Base-by-base conservation (phyloP, 805 yeast genomes). In the Pichia nakasei region DNA sequence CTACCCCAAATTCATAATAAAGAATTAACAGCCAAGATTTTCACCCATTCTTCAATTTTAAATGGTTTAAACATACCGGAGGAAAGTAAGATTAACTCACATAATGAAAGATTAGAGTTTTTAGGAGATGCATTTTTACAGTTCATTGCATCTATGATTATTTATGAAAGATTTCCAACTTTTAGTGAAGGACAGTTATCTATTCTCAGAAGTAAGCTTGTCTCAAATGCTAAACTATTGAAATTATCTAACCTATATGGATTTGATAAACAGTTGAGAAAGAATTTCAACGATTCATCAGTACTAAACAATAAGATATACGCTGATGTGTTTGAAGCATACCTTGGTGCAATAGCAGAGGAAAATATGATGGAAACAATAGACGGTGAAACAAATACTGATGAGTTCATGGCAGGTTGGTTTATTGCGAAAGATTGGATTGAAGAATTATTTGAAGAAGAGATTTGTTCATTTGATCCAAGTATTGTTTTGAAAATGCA, bases 281-380 rank as follows among this genome's bases (percentile, higher is more conserved):
- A 72, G 29, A 46, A 50, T n/a, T 46, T 53, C 17, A 46, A 41
- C 22, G 76, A 75, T 45, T 73, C 68, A 24, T 59, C 60, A 4
- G 68, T 72, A 42, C 59, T 63, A 24, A 76, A 72, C 46, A 74
- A 74, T 50, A 93, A 93, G 57, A 67, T 84, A 2, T 73, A 73
- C 55, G 96, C 97, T 0, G 98, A 91, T 67, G 80, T 84, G 0
- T 86, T 91, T 59, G 98, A 93, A 64, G 96, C 97, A 0, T 91
- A 93, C 52, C 70, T 93, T 35, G 97, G 96, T 11, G 98, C 94
- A 0, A 62, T 91, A 33, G 72, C 73, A 3, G 68, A 76, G 19
- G 47, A 47, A 22, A 39, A 45, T 32, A 49, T 49, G 61, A 65
- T 3, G 69, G 63, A 35, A 70, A 82, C 22, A 69, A 69, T 49